These are phyloP conservation scores for Pythium rhizo-oryzae DNA, from an alignment of 352 stramenopile genomes.

Conservation along the genomic window DNA sequence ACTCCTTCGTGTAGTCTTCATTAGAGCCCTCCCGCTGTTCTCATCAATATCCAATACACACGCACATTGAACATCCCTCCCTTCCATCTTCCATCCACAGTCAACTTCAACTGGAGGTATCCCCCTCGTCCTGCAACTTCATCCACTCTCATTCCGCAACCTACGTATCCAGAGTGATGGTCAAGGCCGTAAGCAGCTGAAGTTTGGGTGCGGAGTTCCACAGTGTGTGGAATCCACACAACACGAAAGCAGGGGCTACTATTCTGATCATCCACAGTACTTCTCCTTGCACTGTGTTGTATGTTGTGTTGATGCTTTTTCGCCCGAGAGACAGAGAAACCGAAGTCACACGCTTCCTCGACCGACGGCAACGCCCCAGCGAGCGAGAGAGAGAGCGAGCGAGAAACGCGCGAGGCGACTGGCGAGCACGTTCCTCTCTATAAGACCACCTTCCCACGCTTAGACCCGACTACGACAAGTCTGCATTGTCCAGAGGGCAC, in stretches of 20 bases:
- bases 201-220: neutral
- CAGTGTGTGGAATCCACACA: too few relatives aligned
- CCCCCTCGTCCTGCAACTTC: conserved; percentile 4
- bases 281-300: conserved; percentile 8
- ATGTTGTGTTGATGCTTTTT: conserved; percentile 22
- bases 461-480: too few relatives aligned
- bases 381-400: neutral
- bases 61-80: neutral
- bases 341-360: conserved; percentile 23
- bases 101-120: conserved; percentile 5
- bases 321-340: conserved; percentile 14
- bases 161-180: neutral
- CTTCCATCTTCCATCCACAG: too few relatives aligned
- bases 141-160: conserved; percentile 10
- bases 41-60: neutral
- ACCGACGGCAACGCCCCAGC: neutral
- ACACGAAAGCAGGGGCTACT: conserved; percentile 15
- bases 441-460: too few relatives aligned
- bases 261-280: conserved; percentile 8
- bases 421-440: neutral
- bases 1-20: conserved; percentile 7
- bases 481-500: neutral
- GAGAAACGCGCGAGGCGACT: neutral
- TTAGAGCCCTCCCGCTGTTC: conserved; percentile 2
- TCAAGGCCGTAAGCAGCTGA: neutral